A percentile compares a stretch with the other conserved stretches of the same genome.
Evolutionary conservation across 768 basidiomycete species (phyloP).

Genomic region (Hericium rajendrae): DNA sequence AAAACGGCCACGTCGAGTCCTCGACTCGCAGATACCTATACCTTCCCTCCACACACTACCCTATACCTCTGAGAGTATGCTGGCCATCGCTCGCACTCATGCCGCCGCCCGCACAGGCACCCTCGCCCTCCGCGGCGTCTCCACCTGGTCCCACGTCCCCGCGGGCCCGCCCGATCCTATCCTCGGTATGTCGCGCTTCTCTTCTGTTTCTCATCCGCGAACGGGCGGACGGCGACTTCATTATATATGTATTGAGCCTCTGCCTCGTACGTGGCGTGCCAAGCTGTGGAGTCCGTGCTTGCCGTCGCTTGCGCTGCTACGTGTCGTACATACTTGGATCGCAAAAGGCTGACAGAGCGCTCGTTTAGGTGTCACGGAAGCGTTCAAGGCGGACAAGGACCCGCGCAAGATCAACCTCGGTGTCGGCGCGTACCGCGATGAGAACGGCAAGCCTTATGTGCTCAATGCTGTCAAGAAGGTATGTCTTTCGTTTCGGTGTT

Average conservation of each 20-base stretch:
- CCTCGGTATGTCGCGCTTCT: constrained; percentile 47
- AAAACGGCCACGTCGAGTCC: background rate
- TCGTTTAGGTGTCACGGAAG: constrained; percentile 71
- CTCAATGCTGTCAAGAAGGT: constrained; percentile 85
- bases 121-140: constrained; percentile 33
- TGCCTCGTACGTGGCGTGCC: background rate
- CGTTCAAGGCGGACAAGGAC: constrained; percentile 92
- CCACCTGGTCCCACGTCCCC: constrained; percentile 74
- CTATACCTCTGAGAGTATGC: constrained; percentile 21
- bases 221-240: too few relatives aligned
- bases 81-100: constrained; percentile 28
- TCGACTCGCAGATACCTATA: background rate
- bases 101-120: background rate
- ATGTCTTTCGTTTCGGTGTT: background rate
- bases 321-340: background rate
- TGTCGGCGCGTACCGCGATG: constrained; percentile 94
- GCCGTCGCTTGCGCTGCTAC: background rate
- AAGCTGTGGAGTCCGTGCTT: background rate
- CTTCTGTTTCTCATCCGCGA: background rate
- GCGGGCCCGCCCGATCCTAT: constrained; percentile 91
- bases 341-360: background rate
- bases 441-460: constrained; percentile 90
- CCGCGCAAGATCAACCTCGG: constrained; percentile 95
- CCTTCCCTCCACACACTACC: constrained; percentile 15
- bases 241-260: background rate